Conservation (phyloP, 1,284 basidiomycete genomes). For the Ustilago hordei region DNA sequence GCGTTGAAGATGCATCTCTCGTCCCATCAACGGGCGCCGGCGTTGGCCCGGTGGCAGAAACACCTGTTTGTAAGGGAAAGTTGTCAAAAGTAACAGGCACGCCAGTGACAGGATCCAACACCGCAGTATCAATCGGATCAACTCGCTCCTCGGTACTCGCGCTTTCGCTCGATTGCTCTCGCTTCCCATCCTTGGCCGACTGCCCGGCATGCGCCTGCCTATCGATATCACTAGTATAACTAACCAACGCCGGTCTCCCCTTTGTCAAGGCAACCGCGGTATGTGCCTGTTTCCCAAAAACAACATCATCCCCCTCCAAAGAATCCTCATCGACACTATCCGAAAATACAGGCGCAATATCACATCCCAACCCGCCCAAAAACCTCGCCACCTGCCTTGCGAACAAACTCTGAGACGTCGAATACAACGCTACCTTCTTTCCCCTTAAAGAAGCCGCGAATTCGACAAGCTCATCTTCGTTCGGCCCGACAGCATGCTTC, state of each 20-base stretch:
- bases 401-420: conserved; percentile 35
- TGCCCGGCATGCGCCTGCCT: conserved; percentile 17
- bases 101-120: conserved; percentile 60
- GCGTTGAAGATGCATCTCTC: neutral
- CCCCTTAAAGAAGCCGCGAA: conserved; percentile 28
- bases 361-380: conserved; percentile 37
- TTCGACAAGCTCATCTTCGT: conserved; percentile 33
- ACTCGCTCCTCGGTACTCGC: neutral
- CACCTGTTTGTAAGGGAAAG: conserved; percentile 6
- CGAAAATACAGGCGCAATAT: conserved; percentile 40
- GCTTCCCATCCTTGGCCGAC: conserved; percentile 1
- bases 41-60: neutral
- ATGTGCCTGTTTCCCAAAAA: conserved; percentile 31
- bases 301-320: conserved; percentile 10
- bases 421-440: conserved; percentile 54
- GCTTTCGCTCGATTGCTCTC: neutral
- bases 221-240: conserved; percentile 53
- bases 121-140: conserved; percentile 31
- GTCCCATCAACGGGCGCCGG: neutral
- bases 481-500: conserved; percentile 20
- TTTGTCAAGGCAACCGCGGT: conserved; percentile 54
- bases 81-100: conserved; percentile 52
- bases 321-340: conserved; percentile 32
- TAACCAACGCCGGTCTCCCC: conserved; percentile 49
- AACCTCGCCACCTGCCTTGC: conserved; percentile 32